Evolutionary conservation across 2,329 filamentous ascomycete genomes (phyloP), one percentile per base, ranked within the genome.

Genomic region (Monosporascus sp.): DNA sequence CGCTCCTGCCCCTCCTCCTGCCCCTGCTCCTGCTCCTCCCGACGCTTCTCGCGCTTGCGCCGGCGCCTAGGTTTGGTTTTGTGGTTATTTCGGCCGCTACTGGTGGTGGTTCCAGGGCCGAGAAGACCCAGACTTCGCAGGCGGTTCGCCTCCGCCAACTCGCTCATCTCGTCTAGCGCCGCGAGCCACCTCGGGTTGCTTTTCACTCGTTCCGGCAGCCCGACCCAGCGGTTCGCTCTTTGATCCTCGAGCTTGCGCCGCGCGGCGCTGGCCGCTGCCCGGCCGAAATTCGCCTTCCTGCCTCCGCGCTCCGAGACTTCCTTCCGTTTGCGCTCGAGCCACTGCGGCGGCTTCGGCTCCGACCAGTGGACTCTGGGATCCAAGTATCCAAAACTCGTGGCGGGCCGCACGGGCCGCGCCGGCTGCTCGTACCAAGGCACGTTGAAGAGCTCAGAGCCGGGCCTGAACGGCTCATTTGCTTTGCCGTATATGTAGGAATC

Each of bases 311-410:
- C 64, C 40, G 67, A 60, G 31, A 85, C 82, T 53, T 85, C 80
- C 1, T 64, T 60, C 37, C 74, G 69, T 55, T 83, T 85, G 17
- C 66, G 63, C 15, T 60, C 63, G 49, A 74, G 68, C 79, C 80
- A 84, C 18, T 68, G 65, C 4, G 72, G 60, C 0, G 76, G 72
- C 45, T 72, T 71, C 2, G 67, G 67, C 45, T 75, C 71, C 1
- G 71, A 71, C 66, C 73, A 77, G 50, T 80, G 76, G 2, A 77
- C 70, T 1, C 74, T 73, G 0, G 80, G 81, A 61, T 85, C 77
- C 3, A 81, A 69, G 48, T 74, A 68, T 1, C 72, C 66, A 57
- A 74, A 83, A 6, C 72, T 56, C 24, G 69, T 70, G 28, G 68
- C 64, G 28, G 55, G 55, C 1, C 55, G 61, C n/a, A 54, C 58